Conservation (phyloP, 2,329 filamentous ascomycete genomes). For the Arachnomyces sp. region DNA sequence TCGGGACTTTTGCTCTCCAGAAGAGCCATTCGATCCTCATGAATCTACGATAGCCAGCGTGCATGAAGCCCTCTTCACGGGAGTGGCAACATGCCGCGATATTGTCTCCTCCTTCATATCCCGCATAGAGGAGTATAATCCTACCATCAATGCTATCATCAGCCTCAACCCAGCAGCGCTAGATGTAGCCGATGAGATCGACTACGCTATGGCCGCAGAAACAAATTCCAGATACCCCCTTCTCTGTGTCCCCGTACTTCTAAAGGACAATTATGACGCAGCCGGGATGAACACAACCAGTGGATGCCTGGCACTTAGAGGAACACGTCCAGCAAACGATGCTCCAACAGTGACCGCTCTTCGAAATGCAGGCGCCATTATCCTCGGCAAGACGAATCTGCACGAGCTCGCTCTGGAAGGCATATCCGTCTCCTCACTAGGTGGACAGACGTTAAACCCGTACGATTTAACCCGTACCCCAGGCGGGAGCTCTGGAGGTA, state of each 20-base stretch:
- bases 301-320: conserved; percentile 42
- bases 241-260: conserved; percentile 53
- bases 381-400: conserved; percentile 53
- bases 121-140: conserved; percentile 50
- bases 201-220: conserved; percentile 26
- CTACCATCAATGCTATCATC: conserved; percentile 50
- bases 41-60: conserved; percentile 53
- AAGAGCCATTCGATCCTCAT: conserved; percentile 39
- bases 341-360: conserved; percentile 45
- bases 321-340: conserved; percentile 34
- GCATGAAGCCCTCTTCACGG: conserved; percentile 47
- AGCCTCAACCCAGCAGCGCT: conserved; percentile 44
- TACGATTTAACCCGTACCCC: conserved; percentile 59
- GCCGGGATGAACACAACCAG: conserved; percentile 50
- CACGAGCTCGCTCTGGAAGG: conserved; percentile 59
- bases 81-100: conserved; percentile 46
- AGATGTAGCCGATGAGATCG: conserved; percentile 42
- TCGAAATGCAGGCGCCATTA: conserved; percentile 45
- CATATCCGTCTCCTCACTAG: conserved; percentile 52
- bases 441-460: conserved; percentile 57
- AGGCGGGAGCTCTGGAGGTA: conserved; percentile 56
- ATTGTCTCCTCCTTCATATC: conserved; percentile 49
- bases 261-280: conserved; percentile 59
- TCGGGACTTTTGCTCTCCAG: too few relatives aligned
- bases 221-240: conserved; percentile 43